A percentile compares a stretch with the other conserved stretches of the same genome.
Evolutionary conservation across 2,329 filamentous ascomycete genomes (phyloP).

Genomic region (Verticillium longisporum): DNA sequence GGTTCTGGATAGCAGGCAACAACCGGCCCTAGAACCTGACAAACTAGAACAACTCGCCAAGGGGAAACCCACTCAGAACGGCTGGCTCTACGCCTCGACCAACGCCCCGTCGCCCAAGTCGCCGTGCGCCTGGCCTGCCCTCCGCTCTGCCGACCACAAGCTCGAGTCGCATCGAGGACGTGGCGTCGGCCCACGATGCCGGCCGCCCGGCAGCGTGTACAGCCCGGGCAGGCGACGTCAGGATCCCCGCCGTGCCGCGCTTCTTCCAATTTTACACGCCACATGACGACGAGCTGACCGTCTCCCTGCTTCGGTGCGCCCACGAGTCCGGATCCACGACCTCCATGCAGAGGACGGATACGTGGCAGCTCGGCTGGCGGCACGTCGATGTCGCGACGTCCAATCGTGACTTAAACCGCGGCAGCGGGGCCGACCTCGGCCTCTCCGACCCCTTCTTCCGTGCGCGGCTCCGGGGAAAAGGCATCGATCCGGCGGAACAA

Average conservation of each 20-base stretch:
- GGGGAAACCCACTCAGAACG: slow-evolving; percentile 47
- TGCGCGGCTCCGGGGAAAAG: slow-evolving; percentile 38
- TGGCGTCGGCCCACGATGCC: slow-evolving; percentile 47
- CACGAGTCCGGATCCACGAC: slow-evolving; percentile 47
- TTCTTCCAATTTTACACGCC: slow-evolving; percentile 62
- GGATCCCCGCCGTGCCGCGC: slow-evolving; percentile 25
- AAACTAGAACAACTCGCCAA: slow-evolving; percentile 53
- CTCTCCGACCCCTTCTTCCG: slow-evolving; percentile 54
- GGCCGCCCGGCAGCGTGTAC: neutral
- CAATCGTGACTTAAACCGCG: slow-evolving; percentile 59
- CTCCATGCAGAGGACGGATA: slow-evolving; percentile 55
- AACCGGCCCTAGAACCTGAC: slow-evolving; percentile 36
- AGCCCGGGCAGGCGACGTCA: neutral
- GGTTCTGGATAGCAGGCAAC: neutral
- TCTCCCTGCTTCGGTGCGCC: slow-evolving; percentile 49
- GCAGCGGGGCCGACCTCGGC: slow-evolving; percentile 51
- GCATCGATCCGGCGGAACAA: slow-evolving; percentile 49
- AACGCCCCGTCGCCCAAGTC: slow-evolving; percentile 42
- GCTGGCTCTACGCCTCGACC: slow-evolving; percentile 32
- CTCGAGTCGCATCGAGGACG: slow-evolving; percentile 48
- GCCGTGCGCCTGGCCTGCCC: too few relatives aligned
- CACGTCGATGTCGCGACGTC: slow-evolving; percentile 48
- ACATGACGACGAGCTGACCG: slow-evolving; percentile 52
- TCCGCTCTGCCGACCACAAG: slow-evolving; percentile 55
- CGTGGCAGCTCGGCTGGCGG: slow-evolving; percentile 57